A percentile compares a stretch with the other conserved stretches of the same genome.
These are phyloP conservation scores for Helianthus tuberosus DNA, from an alignment of 129 eudicot species.

Conservation along the genomic window DNA sequence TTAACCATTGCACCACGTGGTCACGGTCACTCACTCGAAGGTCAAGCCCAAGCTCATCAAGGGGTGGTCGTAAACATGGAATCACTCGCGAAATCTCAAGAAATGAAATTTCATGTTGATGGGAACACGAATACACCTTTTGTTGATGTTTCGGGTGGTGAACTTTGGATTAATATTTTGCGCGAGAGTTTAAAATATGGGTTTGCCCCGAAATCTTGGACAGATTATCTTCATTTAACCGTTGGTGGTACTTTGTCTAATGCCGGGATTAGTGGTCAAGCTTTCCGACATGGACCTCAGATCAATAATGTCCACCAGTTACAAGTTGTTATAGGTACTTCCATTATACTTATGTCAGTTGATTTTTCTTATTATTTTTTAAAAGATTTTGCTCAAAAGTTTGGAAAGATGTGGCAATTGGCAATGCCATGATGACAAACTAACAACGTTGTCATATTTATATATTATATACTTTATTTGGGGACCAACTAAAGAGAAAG, in stretches of 20 bases:
- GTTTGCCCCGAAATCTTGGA: slow-evolving; percentile 94
- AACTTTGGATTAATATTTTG: slow-evolving; percentile 87
- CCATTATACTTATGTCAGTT: slow-evolving; percentile 22
- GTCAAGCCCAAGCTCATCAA: slow-evolving; percentile 81
- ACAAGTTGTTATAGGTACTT: slow-evolving; percentile 91
- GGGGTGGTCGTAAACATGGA: slow-evolving; percentile 85
- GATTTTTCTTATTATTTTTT: background rate
- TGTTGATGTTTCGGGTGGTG: slow-evolving; percentile 88
- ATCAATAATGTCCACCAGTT: slow-evolving; percentile 85
- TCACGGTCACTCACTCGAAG: slow-evolving; percentile 89
- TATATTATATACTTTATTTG: slow-evolving; percentile 11
- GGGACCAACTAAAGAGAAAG: slow-evolving; percentile 36
- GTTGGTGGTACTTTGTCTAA: slow-evolving; percentile 97
- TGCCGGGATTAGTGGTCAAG: slow-evolving; percentile 97
- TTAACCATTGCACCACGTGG: slow-evolving; percentile 88
- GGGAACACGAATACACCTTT: slow-evolving; percentile 40
- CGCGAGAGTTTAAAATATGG: slow-evolving; percentile 83
- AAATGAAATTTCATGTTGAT: slow-evolving; percentile 61
- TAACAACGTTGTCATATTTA: slow-evolving; percentile 31
- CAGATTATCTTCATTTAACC: slow-evolving; percentile 96
- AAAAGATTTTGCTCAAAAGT: slow-evolving; percentile 23
- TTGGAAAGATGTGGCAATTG: slow-evolving; percentile 23
- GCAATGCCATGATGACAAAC: slow-evolving; percentile 34
- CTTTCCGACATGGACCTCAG: slow-evolving; percentile 94
- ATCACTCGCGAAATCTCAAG: slow-evolving; percentile 48